phyloP scores from a whole-genome alignment of 1,284 basidiomycete genomes.

The Ceratobasidium sp. region DNA sequence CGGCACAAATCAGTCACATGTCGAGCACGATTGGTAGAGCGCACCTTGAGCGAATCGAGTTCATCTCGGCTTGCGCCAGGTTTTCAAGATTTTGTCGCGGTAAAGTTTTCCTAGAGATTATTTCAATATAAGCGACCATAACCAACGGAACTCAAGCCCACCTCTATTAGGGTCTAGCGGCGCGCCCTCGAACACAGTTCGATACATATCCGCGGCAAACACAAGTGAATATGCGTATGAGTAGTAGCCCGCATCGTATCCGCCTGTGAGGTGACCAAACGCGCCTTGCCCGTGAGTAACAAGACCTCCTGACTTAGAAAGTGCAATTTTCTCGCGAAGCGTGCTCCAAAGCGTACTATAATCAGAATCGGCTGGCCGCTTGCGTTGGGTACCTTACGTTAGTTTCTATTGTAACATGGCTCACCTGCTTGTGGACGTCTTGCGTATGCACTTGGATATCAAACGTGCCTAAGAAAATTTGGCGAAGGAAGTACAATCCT shows the following conservation, averaged over 20 bases:
- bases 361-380: constrained; percentile 66
- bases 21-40: constrained; percentile 4
- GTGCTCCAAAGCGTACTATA: constrained; percentile 77
- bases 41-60: constrained; percentile 61
- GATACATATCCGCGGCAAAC: constrained; percentile 81
- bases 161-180: constrained; percentile 71
- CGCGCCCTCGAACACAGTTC: constrained; percentile 76
- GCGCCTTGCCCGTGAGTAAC: constrained; percentile 70
- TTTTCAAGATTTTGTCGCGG: constrained; percentile 59
- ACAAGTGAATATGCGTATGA: constrained; percentile 75
- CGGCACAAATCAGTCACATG: constrained; percentile 49
- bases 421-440: constrained; percentile 57
- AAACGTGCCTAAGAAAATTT: constrained; percentile 82
- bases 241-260: constrained; percentile 83
- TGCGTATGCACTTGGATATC: constrained; percentile 78
- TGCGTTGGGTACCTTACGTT: constrained; percentile 32
- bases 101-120: constrained; percentile 50
- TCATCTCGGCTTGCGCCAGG: constrained; percentile 67
- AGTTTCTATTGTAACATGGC: constrained; percentile 33
- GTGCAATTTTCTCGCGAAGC: constrained; percentile 67
- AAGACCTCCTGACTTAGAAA: constrained; percentile 66
- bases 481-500: constrained; percentile 78
- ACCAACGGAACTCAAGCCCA: neutral
- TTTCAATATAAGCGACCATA: constrained; percentile 27
- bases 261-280: constrained; percentile 72